Conservation (phyloP, 2,329 filamentous ascomycete genomes). For the Colletotrichum euphorbiae region DNA sequence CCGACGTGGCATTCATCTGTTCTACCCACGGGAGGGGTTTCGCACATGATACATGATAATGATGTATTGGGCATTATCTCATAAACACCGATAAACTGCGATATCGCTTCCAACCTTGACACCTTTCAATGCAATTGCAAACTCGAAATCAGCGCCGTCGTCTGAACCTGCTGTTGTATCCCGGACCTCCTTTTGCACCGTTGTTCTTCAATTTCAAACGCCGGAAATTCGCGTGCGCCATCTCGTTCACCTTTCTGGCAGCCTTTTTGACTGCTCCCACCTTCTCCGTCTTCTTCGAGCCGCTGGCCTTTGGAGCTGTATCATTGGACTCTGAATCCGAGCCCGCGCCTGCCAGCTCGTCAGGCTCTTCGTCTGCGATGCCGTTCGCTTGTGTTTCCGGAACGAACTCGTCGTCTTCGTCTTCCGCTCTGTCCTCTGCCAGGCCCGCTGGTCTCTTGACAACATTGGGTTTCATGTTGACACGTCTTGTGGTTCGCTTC, state of each 20-base stretch:
- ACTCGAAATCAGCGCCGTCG: constrained; percentile 53
- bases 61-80: constrained; percentile 31
- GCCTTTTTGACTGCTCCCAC: constrained; percentile 63
- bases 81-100: constrained; percentile 15
- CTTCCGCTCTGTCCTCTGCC: constrained; percentile 45
- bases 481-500: constrained; percentile 79
- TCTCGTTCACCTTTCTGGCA: constrained; percentile 70
- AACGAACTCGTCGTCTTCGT: constrained; percentile 49
- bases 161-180: constrained; percentile 68
- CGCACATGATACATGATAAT: not conserved
- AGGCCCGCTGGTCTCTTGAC: constrained; percentile 58
- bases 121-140: constrained; percentile 20
- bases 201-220: constrained; percentile 71
- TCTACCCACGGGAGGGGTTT: not conserved
- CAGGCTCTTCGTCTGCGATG: constrained; percentile 44
- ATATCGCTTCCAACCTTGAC: constrained; percentile 18
- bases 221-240: constrained; percentile 76
- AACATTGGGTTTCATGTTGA: constrained; percentile 71
- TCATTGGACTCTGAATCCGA: constrained; percentile 49
- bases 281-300: constrained; percentile 47
- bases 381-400: constrained; percentile 53
- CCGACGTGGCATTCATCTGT: not conserved
- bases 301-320: constrained; percentile 42
- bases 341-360: constrained; percentile 49
- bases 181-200: constrained; percentile 71